Conservation (phyloP, 2,329 filamentous ascomycete species). For the Botrytis fabae region DNA sequence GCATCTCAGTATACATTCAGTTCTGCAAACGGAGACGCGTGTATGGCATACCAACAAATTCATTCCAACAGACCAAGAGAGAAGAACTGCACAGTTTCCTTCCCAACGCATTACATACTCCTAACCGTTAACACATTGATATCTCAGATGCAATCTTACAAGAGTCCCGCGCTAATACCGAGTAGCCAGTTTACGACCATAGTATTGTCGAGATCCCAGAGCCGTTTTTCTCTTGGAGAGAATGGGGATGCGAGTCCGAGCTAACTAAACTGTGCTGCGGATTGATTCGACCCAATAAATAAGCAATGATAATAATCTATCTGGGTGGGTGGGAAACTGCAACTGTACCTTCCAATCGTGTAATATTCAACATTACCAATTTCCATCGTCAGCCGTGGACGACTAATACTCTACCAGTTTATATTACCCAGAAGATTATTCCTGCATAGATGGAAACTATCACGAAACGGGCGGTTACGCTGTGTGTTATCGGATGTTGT, state of each 20-base stretch:
- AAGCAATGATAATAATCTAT: background rate
- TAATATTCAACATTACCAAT: background rate
- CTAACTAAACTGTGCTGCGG: background rate
- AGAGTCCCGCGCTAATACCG: background rate
- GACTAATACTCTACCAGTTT: background rate
- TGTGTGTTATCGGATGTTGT: too few species aligned
- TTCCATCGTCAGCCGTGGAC: background rate
- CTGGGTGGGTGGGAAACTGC: background rate
- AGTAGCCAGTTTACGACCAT: background rate
- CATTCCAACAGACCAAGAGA: background rate
- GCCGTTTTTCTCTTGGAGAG: background rate
- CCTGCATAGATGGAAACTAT: background rate
- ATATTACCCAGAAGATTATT: background rate
- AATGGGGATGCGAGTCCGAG: background rate
- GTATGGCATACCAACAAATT: background rate
- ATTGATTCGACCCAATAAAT: background rate
- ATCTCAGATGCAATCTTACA: background rate
- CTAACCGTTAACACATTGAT: accelerated
- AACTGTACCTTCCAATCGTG: background rate
- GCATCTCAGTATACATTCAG: background rate
- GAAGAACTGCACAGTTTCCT: background rate
- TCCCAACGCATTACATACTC: background rate
- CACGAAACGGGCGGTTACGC: background rate
- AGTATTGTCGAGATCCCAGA: background rate
- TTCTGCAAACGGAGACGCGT: background rate